These are phyloP conservation scores for Leptodermis oblonga DNA, from an alignment of 257 asterid species.

Conservation along the genomic window DNA sequence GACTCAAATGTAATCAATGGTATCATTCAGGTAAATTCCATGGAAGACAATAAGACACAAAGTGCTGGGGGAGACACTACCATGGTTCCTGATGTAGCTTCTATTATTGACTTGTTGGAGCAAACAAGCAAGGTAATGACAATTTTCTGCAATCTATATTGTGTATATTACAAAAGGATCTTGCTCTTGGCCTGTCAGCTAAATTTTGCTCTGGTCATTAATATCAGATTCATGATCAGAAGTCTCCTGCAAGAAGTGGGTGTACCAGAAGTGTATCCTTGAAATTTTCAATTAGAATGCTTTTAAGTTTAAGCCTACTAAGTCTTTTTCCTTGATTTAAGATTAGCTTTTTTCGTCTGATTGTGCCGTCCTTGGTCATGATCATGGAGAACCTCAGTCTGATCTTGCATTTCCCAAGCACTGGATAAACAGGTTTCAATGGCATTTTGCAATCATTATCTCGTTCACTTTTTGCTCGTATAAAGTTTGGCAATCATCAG, in stretches of 20 bases:
- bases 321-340: constrained; percentile 36
- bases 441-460: neutral
- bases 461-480: neutral
- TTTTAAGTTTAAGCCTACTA: constrained; percentile 8
- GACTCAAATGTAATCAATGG: constrained; percentile 19
- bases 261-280: constrained; percentile 72
- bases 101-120: constrained; percentile 83
- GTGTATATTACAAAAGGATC: neutral
- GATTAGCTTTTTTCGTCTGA: constrained; percentile 62
- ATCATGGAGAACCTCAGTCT: constrained; percentile 40
- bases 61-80: constrained; percentile 35
- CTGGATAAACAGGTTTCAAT: constrained; percentile 65
- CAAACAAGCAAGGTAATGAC: constrained; percentile 78
- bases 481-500: neutral
- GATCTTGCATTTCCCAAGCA: constrained; percentile 52
- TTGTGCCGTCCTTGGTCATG: constrained; percentile 57
- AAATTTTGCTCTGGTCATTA: constrained; percentile 27
- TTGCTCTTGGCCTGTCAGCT: neutral
- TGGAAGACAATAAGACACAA: constrained; percentile 34
- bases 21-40: constrained; percentile 22
- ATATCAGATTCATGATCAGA: constrained; percentile 66
- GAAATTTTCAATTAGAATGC: neutral
- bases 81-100: constrained; percentile 78
- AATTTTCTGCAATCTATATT: constrained; percentile 6
- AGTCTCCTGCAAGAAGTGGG: constrained; percentile 52